Evolutionary conservation across 352 stramenopile species (phyloP).

Genomic region (Phytophthora pinifolia): DNA sequence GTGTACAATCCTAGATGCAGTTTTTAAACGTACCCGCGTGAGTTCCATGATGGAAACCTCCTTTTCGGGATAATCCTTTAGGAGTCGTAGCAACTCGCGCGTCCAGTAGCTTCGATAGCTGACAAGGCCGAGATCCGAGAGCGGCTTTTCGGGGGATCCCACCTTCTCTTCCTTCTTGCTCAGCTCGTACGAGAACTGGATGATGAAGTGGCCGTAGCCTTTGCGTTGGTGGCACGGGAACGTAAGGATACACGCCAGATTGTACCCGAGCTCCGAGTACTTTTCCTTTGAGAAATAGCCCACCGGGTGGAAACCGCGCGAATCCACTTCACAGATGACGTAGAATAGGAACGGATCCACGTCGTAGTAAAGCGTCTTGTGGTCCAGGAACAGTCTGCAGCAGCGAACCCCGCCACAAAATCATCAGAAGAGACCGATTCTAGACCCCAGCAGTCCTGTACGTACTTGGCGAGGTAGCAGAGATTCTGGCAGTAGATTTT

Average conservation of each 20-base stretch:
- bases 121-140: conserved; percentile 98
- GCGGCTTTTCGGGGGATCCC: conserved; percentile 98
- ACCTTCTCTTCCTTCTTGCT: conserved; percentile 98
- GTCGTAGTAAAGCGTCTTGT: conserved; percentile 99
- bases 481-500: conserved; percentile 99
- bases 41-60: conserved; percentile 96
- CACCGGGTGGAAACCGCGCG: conserved; percentile 91
- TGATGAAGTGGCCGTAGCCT: conserved; percentile 99
- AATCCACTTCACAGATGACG: conserved; percentile 96
- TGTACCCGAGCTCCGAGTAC: conserved; percentile 97
- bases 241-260: conserved; percentile 99
- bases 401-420: not conserved
- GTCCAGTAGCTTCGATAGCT: conserved; percentile 99
- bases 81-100: conserved; percentile 92
- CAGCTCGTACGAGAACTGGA: conserved; percentile 99
- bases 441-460: not conserved
- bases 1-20: not conserved
- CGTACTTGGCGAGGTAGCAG: conserved; percentile 97
- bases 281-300: conserved; percentile 99
- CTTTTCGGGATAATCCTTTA: conserved; percentile 79
- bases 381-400: conserved; percentile 96
- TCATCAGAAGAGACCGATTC: not conserved
- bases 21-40: conserved; percentile 62
- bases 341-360: conserved; percentile 99
- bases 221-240: conserved; percentile 99